Percentiles rank a stretch among this genome's conserved stretches.
These are phyloP conservation scores for Carex parvula DNA, from an alignment of 176 grass and related monocot species.

Conservation along the genomic window DNA sequence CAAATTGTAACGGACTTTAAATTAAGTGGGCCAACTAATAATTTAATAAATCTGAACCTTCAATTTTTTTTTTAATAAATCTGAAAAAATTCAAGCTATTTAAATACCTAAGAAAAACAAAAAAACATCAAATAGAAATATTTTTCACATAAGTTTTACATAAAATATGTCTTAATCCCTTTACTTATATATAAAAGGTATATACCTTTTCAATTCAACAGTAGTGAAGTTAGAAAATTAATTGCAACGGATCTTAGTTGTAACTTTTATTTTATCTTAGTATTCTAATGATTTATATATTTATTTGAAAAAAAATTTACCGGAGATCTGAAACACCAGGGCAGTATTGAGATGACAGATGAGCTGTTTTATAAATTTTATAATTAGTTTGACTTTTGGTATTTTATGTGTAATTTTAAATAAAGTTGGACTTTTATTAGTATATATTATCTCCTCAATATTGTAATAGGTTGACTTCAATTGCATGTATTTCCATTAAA, in stretches of 20 bases:
- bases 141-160: too few species aligned
- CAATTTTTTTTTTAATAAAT: too few species aligned
- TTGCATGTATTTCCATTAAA: background rate
- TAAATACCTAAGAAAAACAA: too few species aligned
- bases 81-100: too few species aligned
- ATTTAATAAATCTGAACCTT: too few species aligned
- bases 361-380: background rate
- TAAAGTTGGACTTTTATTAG: background rate
- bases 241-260: background rate
- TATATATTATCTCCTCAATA: background rate
- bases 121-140: too few species aligned
- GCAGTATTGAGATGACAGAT: background rate
- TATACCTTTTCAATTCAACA: background rate
- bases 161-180: too few species aligned
- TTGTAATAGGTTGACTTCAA: background rate
- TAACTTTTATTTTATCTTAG: background rate
- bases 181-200: too few species aligned
- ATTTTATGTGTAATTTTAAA: background rate
- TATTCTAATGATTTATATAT: too few species aligned
- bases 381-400: background rate
- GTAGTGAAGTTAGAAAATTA: background rate
- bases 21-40: too few species aligned
- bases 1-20: too few species aligned
- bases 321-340: background rate
- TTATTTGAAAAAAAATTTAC: background rate